Evolutionary conservation across 1,284 basidiomycete species (phyloP).

Genomic region (Ceratobasidium sp.): DNA sequence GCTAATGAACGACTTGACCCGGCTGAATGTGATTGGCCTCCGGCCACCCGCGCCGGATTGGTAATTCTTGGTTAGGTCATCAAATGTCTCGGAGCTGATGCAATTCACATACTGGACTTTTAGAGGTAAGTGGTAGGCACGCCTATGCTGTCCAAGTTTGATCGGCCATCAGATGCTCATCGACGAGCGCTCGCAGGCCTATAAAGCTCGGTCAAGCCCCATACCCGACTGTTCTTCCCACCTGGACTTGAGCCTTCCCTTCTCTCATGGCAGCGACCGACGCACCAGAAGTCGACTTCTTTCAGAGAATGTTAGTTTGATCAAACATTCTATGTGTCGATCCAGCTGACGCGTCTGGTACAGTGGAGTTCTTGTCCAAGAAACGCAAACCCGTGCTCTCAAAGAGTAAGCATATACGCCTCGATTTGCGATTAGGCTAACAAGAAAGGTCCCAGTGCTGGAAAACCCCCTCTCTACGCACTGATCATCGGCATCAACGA

Average conservation of each 20-base stretch:
- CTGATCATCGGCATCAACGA: conserved; percentile 24
- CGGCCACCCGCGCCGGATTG: neutral
- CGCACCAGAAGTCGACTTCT: neutral
- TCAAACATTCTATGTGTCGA: neutral
- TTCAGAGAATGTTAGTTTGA: conserved; percentile 5
- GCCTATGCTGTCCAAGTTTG: neutral
- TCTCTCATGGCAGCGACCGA: neutral
- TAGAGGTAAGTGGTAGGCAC: too few species aligned
- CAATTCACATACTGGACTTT: too few species aligned
- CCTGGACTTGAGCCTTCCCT: neutral
- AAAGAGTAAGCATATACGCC: neutral
- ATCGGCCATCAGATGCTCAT: neutral
- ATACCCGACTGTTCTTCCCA: neutral
- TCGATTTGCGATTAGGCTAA: neutral
- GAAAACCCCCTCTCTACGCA: neutral
- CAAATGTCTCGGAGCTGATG: too few species aligned
- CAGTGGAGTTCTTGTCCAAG: neutral
- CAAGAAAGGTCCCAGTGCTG: neutral
- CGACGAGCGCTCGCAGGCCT: neutral
- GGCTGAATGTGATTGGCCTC: neutral
- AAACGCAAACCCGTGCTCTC: neutral
- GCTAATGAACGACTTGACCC: neutral
- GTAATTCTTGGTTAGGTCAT: neutral
- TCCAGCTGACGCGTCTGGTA: neutral
- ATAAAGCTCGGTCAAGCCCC: too few species aligned